These are phyloP conservation scores for Pseudogymnoascus sp. DNA, from an alignment of 2,329 filamentous ascomycete species.

Conservation along the genomic window DNA sequence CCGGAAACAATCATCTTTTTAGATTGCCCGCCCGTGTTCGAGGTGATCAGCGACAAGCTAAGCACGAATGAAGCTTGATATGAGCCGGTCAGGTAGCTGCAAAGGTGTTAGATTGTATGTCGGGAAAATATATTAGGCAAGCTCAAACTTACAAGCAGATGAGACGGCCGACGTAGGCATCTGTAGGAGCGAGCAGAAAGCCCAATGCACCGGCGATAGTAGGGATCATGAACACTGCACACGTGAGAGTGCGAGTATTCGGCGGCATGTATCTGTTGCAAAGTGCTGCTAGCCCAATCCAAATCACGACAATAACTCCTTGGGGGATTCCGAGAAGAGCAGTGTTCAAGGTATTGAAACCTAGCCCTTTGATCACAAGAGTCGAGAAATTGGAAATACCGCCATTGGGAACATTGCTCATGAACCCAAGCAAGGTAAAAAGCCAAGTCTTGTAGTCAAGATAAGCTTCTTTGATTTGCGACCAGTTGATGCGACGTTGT, in stretches of 20 bases:
- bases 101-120: conserved; percentile 11
- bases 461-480: conserved; percentile 42
- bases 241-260: conserved; percentile 46
- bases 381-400: conserved; percentile 45
- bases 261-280: conserved; percentile 34
- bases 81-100: conserved; percentile 40
- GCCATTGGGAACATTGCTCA: conserved; percentile 45
- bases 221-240: conserved; percentile 49
- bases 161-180: conserved; percentile 45
- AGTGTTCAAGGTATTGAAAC: conserved; percentile 41
- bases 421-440: conserved; percentile 17
- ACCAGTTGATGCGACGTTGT: conserved; percentile 40
- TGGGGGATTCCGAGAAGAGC: conserved; percentile 47
- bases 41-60: conserved; percentile 47
- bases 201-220: conserved; percentile 54
- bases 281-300: conserved; percentile 41
- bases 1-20: conserved; percentile 47
- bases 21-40: conserved; percentile 43
- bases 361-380: conserved; percentile 31
- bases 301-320: conserved; percentile 49
- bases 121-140: not conserved
- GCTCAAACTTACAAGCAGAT: conserved; percentile 41
- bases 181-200: conserved; percentile 44
- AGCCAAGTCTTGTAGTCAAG: conserved; percentile 32
- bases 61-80: conserved; percentile 26